Conservation (phyloP, 2,329 filamentous ascomycete genomes). For the Epichloe gansuensis region DNA sequence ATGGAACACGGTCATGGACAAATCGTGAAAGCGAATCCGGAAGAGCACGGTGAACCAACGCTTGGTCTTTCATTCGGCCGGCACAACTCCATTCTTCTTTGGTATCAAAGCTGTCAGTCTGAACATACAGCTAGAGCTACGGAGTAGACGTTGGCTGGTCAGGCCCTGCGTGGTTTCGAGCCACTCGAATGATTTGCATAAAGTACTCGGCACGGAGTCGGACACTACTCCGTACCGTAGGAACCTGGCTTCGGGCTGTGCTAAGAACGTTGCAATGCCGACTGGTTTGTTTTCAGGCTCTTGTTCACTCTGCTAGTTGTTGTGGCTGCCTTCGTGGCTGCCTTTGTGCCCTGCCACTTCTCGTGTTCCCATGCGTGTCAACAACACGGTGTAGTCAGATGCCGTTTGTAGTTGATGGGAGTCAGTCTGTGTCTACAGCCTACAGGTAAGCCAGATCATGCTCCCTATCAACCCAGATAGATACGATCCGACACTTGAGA, state of each 20-base stretch:
- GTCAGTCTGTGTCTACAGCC: too few relatives aligned
- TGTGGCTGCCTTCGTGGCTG: background rate
- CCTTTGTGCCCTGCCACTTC: background rate
- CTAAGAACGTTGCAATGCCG: background rate
- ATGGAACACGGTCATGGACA: background rate
- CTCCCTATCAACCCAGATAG: background rate
- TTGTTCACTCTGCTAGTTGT: background rate
- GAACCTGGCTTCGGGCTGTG: background rate
- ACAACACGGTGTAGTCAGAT: background rate
- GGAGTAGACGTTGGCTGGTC: background rate
- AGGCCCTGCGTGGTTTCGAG: background rate
- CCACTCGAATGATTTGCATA: background rate
- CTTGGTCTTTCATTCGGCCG: background rate
- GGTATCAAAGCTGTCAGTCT: background rate
- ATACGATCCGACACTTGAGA: too few relatives aligned
- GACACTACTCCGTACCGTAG: background rate
- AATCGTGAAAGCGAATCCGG: background rate
- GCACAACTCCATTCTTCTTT: background rate
- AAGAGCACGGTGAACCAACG: background rate
- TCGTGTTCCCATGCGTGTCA: conserved; percentile 1
- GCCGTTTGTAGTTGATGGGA: too few relatives aligned
- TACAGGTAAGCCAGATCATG: too few relatives aligned
- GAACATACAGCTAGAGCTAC: background rate
- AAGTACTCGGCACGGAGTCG: background rate
- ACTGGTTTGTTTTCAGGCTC: background rate